Conservation (phyloP, 148 eudicot genomes). For the Mesembryanthemum crystallinum region DNA sequence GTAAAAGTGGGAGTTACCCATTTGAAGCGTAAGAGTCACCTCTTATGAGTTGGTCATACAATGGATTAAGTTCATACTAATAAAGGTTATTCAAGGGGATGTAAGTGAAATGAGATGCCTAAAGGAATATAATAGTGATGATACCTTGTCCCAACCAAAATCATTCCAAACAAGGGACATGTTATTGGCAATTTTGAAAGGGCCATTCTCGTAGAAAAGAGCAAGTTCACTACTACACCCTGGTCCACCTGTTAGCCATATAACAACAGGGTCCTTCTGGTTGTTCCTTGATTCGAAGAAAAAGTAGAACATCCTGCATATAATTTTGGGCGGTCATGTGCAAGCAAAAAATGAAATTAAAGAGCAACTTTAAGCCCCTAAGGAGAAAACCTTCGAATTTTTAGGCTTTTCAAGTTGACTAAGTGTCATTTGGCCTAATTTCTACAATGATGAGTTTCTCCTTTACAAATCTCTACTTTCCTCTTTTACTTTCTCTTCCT, state of each 20-base stretch:
- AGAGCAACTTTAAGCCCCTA: too few species aligned
- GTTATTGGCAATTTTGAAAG: constrained; percentile 54
- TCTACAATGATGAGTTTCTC: too few species aligned
- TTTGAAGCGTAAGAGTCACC: too few species aligned
- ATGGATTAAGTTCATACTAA: too few species aligned
- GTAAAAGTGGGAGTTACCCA: too few species aligned
- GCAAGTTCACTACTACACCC: constrained; percentile 81
- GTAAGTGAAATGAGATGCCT: neutral
- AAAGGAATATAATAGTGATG: neutral
- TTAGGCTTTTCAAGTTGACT: too few species aligned
- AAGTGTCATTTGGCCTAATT: too few species aligned
- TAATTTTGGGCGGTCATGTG: neutral
- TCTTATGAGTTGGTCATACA: too few species aligned
- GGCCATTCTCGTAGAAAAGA: constrained; percentile 83
- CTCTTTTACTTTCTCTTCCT: too few species aligned
- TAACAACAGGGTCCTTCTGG: constrained; percentile 59
- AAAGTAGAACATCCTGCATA: constrained; percentile 82
- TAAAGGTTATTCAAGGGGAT: neutral
- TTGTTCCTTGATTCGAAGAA: constrained; percentile 72
- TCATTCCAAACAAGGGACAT: constrained; percentile 64
- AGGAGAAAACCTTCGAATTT: too few species aligned
- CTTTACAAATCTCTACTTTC: too few species aligned
- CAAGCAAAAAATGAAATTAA: too few species aligned
- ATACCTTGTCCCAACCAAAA: constrained; percentile 85
- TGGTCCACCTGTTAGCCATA: constrained; percentile 83